A percentile compares a stretch with the other conserved stretches of the same genome.
These are phyloP conservation scores for Choiromyces venosus DNA, from an alignment of 495 filamentous ascomycete species.

Conservation along the genomic window DNA sequence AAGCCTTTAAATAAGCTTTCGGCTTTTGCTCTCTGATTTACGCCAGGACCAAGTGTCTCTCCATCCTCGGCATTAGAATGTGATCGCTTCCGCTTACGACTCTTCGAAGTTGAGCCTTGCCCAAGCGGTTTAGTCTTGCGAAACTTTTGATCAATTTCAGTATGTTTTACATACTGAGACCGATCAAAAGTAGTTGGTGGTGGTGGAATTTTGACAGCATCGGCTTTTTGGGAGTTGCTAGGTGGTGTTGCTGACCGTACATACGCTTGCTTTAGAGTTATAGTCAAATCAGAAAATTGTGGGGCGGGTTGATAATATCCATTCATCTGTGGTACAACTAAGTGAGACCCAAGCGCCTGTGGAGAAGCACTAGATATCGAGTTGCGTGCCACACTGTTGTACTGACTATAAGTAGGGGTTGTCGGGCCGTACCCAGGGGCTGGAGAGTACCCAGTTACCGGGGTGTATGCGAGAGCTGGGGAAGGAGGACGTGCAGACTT, in stretches of 20 bases:
- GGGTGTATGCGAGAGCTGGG: neutral
- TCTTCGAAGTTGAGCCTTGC: constrained; percentile 27
- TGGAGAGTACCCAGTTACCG: constrained; percentile 8
- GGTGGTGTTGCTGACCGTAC: constrained; percentile 44
- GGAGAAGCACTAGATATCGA: constrained; percentile 5
- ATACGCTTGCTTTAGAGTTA: constrained; percentile 14
- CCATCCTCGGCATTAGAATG: constrained; percentile 44
- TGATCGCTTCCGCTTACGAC: constrained; percentile 40
- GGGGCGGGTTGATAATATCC: constrained; percentile 23
- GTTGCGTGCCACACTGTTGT: constrained; percentile 16
- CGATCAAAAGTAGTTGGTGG: constrained; percentile 37
- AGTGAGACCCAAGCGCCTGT: constrained; percentile 1
- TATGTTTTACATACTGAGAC: constrained; percentile 43
- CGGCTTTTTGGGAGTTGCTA: constrained; percentile 64
- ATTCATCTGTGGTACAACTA: constrained; percentile 15
- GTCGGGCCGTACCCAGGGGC: constrained; percentile 16
- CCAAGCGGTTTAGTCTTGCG: constrained; percentile 30
- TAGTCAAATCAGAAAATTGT: neutral
- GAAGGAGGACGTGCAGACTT: constrained; percentile 6
- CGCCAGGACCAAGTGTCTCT: constrained; percentile 48
- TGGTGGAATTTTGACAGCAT: constrained; percentile 52
- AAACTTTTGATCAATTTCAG: constrained; percentile 41
- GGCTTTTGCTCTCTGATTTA: constrained; percentile 74
- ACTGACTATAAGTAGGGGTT: constrained; percentile 21
- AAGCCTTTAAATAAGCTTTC: constrained; percentile 64